phyloP scores from a whole-genome alignment of 225 moss, liverwort and hornwort species.

The Pseudisothecium myosuroides region DNA sequence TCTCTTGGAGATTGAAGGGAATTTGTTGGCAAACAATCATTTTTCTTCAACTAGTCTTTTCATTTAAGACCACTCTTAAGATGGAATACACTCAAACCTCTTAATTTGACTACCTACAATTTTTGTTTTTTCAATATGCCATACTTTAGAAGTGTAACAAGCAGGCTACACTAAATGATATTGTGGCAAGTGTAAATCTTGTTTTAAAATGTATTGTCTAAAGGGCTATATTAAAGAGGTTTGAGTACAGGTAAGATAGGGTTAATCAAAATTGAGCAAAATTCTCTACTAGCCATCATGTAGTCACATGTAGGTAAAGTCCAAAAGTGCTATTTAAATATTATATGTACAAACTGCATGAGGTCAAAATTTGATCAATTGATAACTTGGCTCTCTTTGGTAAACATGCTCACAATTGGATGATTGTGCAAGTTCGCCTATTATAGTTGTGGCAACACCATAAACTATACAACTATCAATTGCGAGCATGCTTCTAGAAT shows the following conservation, averaged over 20 bases:
- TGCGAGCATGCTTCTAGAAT: background rate
- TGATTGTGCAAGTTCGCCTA: background rate
- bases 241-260: background rate
- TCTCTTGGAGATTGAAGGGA: background rate
- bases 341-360: accelerated
- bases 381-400: accelerated
- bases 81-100: background rate
- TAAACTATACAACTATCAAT: background rate
- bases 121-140: accelerated
- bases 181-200: background rate
- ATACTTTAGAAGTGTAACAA: background rate
- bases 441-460: background rate
- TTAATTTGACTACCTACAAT: background rate
- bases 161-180: background rate
- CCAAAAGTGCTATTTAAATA: too few species aligned
- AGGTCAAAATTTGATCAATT: background rate
- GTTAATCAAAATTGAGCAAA: too few species aligned
- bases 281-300: background rate
- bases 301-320: background rate
- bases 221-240: background rate
- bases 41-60: background rate
- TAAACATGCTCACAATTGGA: accelerated
- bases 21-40: background rate
- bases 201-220: background rate
- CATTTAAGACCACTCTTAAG: background rate